Percentiles rank a stretch among this genome's conserved stretches.
Evolutionary conservation across 2,329 filamentous ascomycete genomes (phyloP).

Genomic region (Fusarium equiseti): DNA sequence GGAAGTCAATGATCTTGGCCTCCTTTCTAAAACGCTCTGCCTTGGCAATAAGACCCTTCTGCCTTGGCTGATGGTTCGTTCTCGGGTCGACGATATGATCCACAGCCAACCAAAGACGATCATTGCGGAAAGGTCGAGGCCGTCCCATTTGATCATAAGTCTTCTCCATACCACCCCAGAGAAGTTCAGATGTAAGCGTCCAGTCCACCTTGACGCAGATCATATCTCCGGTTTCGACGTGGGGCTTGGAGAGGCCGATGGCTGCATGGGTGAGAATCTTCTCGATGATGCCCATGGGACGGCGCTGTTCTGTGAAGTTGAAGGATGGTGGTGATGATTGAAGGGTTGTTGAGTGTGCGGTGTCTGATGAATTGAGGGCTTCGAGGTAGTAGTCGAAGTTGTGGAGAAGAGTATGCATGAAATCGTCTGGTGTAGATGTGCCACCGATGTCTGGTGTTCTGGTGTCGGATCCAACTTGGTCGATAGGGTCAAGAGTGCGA

Average conservation of each 20-base stretch:
- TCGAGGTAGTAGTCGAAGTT: neutral
- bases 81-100: neutral
- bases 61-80: neutral
- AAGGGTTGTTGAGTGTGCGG: neutral
- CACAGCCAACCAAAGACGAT: neutral
- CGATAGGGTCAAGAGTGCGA: slow-evolving; percentile 28
- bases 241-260: neutral
- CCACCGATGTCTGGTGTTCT: slow-evolving; percentile 26
- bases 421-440: neutral
- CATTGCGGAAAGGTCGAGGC: neutral
- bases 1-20: slow-evolving; percentile 58
- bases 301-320: neutral
- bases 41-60: neutral
- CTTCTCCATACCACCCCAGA: slow-evolving; percentile 6
- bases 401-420: neutral
- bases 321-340: neutral
- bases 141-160: slow-evolving; percentile 55
- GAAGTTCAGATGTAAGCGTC: slow-evolving; percentile 13
- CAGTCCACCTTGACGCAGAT: slow-evolving; percentile 14
- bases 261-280: neutral
- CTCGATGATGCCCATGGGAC: neutral
- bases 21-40: slow-evolving; percentile 17
- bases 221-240: neutral
- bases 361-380: neutral
- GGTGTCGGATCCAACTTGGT: slow-evolving; percentile 24